These are phyloP conservation scores for Pseudoneurospora amorphoporcata DNA, from an alignment of 495 filamentous ascomycete species.

Conservation along the genomic window DNA sequence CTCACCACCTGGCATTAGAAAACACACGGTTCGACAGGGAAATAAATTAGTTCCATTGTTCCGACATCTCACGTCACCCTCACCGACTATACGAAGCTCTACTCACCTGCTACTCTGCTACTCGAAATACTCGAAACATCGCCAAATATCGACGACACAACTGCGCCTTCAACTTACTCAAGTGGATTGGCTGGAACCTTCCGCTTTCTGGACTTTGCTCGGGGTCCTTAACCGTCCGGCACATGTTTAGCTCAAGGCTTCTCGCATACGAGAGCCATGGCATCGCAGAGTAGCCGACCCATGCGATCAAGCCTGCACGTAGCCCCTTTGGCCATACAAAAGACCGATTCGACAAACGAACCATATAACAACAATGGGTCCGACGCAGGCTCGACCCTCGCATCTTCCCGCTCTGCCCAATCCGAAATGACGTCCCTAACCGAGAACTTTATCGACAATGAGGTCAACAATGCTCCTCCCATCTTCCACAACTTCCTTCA, in stretches of 20 bases:
- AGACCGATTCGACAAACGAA: conserved; percentile 24
- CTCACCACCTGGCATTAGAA: neutral
- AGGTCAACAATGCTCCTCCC: conserved; percentile 27
- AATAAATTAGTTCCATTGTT: neutral
- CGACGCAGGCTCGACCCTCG: conserved; percentile 22
- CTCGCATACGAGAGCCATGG: conserved; percentile 26
- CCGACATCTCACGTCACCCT: neutral
- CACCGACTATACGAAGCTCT: neutral
- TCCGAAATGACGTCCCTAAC: conserved; percentile 63
- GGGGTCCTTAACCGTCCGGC: conserved; percentile 5
- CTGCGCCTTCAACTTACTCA: neutral
- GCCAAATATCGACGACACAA: neutral
- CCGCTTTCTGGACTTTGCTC: neutral
- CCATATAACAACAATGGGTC: conserved; percentile 25
- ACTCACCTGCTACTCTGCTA: neutral
- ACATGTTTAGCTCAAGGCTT: conserved; percentile 27
- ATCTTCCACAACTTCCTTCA: conserved; percentile 92
- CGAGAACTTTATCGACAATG: neutral
- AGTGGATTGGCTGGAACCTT: neutral
- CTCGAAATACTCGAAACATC: neutral
- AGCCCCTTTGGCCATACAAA: conserved; percentile 64
- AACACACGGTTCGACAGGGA: neutral
- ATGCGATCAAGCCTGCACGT: conserved; percentile 55
- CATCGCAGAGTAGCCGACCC: conserved; percentile 41
- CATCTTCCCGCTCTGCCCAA: conserved; percentile 33